phyloP scores from a whole-genome alignment of 768 basidiomycete genomes.

The Floccularia luteovirens region DNA sequence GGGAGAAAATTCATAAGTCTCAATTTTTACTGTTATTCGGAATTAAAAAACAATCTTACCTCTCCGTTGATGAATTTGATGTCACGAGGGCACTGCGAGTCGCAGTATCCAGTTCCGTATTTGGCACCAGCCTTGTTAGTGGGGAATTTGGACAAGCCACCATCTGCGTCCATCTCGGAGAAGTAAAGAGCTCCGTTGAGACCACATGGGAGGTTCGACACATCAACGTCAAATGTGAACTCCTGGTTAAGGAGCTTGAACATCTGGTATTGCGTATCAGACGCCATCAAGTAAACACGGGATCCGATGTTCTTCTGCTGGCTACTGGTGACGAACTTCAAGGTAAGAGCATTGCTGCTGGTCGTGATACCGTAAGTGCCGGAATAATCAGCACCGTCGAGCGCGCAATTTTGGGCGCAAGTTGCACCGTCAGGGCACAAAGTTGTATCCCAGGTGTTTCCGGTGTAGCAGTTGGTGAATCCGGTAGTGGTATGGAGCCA shows the following conservation, averaged over 20 bases:
- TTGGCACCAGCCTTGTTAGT: conserved; percentile 19
- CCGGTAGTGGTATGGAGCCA: conserved; percentile 26
- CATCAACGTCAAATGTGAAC: conserved; percentile 46
- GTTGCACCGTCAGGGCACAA: conserved; percentile 34
- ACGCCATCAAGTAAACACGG: conserved; percentile 34
- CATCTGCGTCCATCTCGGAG: conserved; percentile 36
- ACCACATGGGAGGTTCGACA: conserved; percentile 42
- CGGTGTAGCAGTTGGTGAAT: conserved; percentile 34
- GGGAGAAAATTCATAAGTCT: background rate
- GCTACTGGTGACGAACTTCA: conserved; percentile 31
- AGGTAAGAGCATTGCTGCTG: conserved; percentile 26
- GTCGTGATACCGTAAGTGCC: conserved; percentile 38
- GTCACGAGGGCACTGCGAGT: background rate
- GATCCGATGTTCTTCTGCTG: conserved; percentile 22
- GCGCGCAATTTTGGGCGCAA: conserved; percentile 27
- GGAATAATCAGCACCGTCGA: conserved; percentile 31
- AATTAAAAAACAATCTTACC: conserved; percentile 8
- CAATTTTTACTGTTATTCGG: background rate
- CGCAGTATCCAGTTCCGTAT: conserved; percentile 15
- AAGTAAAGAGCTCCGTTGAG: conserved; percentile 28
- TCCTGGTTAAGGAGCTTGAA: conserved; percentile 36
- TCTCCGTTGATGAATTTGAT: conserved; percentile 17
- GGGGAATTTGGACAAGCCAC: conserved; percentile 32
- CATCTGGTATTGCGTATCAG: conserved; percentile 26
- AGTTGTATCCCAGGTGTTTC: conserved; percentile 38